Evolutionary conservation across 1,139 yeast species (phyloP), one percentile per base, ranked within the genome.

Genomic region (Debaryomyces psychrophilus): DNA sequence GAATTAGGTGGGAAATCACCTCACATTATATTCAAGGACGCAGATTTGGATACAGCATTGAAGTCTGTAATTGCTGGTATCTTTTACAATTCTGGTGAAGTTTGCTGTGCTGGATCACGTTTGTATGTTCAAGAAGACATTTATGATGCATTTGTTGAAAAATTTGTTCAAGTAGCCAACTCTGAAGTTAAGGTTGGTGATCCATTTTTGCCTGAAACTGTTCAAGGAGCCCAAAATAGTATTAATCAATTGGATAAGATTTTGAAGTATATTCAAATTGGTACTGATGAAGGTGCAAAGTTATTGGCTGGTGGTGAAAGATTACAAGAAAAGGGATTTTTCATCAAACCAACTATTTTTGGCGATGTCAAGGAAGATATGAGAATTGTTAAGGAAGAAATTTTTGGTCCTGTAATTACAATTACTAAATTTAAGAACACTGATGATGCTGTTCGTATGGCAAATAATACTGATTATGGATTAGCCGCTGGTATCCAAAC

Each of bases 161-260:
- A 73, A 50, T 81, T 85, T 65, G 74, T 82, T 64, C 68, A 67
- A 54, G 82, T 77, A 48, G 78, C 81, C 47, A 82, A 83, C 45
- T 58, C 57, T 56, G 73, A 70, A 54, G 60, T 67, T 47, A 73
- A 76, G 60, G 81, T 83, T 52, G 90, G 90, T 59, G 74, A 83
- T 63, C 90, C 90, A 62, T 85, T 83, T 68, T 84, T 79, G 51
- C 77, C 76, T 54, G 76, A 69, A 45, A 74, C 79, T 48, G 82
- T 77, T 79, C 88, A 85, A 72, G 93, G 93, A 59, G 87, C 93
- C 45, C 90, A 85, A 69, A 84, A 87, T 49, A 82, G 88, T 43
- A 73, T 77, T 63, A 65, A 72, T 57, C 93, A 86, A 71, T 74
- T 83, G 62, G 81, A 83, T 68, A 83, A 82, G 71, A 82, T 86